Conservation (phyloP, 108 stramenopile genomes). For the Fragilaria crotonensis region DNA sequence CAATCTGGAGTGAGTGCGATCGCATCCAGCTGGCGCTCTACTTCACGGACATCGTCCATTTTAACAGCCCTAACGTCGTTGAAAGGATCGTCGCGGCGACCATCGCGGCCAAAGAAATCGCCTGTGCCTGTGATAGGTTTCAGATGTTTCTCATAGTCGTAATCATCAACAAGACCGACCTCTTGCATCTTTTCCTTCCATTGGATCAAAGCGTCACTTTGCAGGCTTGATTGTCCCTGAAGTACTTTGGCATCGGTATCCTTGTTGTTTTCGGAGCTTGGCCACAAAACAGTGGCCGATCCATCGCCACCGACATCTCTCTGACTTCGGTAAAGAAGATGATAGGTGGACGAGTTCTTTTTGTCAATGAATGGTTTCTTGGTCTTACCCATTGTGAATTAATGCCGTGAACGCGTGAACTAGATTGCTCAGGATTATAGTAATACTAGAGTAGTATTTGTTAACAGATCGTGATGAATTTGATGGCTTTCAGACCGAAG, state of each 20-base stretch:
- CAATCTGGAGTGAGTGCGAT: constrained; percentile 81
- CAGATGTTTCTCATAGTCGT: constrained; percentile 86
- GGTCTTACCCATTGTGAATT: constrained; percentile 84
- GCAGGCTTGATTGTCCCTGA: not conserved
- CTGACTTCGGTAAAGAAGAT: constrained; percentile 72
- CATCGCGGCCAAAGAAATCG: constrained; percentile 5
- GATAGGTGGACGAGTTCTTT: constrained; percentile 77
- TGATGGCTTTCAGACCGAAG: too few relatives aligned
- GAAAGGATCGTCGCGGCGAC: constrained; percentile 23
- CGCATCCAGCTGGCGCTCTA: constrained; percentile 68
- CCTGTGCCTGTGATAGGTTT: constrained; percentile 73
- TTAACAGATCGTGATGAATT: too few relatives aligned
- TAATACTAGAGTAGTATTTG: too few relatives aligned
- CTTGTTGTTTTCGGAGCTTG: constrained; percentile 45
- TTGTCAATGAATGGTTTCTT: constrained; percentile 89
- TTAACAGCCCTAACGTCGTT: constrained; percentile 32
- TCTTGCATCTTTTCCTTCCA: constrained; percentile 27
- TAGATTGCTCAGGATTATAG: too few relatives aligned
- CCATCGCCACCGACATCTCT: constrained; percentile 62
- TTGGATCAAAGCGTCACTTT: constrained; percentile 3
- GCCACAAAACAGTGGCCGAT: constrained; percentile 50
- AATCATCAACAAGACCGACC: constrained; percentile 55
- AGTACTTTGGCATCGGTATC: constrained; percentile 39
- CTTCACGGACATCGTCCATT: constrained; percentile 54
- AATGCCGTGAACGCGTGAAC: too few relatives aligned